Conservation (phyloP, 139 green algal species). For the Chlamydomonas incerta region DNA sequence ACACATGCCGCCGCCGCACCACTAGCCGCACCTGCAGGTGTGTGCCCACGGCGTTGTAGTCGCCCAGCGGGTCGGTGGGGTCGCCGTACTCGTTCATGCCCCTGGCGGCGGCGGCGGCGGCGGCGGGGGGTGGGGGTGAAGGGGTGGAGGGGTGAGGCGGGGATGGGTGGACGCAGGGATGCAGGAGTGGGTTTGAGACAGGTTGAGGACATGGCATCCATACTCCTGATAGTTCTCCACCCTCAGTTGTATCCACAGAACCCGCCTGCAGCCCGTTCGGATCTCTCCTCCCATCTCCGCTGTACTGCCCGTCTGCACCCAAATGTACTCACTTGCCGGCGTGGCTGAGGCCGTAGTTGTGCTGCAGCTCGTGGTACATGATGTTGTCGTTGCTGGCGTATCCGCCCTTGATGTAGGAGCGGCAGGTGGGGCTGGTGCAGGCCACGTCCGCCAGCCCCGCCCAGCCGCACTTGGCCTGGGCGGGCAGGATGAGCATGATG, state of each 20-base stretch:
- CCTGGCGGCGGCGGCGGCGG: not conserved
- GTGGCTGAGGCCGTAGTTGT: constrained; percentile 16
- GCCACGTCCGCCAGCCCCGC: constrained; percentile 1
- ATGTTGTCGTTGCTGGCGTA: not conserved
- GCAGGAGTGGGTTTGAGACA: too few species aligned
- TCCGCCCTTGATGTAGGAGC: not conserved
- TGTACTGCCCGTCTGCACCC: too few species aligned
- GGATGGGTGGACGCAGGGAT: not conserved
- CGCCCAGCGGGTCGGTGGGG: not conserved
- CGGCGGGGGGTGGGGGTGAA: too few species aligned
- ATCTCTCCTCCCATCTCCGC: too few species aligned
- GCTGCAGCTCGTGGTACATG: constrained; percentile 37
- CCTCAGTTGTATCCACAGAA: too few species aligned
- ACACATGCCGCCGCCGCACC: too few species aligned
- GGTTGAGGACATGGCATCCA: too few species aligned
- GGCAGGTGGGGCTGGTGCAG: not conserved
- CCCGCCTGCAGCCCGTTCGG: too few species aligned
- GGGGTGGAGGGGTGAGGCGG: too few species aligned
- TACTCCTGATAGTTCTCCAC: too few species aligned
- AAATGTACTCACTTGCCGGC: not conserved
- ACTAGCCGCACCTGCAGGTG: not conserved
- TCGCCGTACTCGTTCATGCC: constrained; percentile 24
- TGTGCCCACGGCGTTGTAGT: not conserved
- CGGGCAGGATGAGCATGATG: not conserved
- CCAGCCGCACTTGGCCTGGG: not conserved